These are phyloP conservation scores for Leccinum variicolor DNA, from an alignment of 768 basidiomycete species.

Conservation along the genomic window DNA sequence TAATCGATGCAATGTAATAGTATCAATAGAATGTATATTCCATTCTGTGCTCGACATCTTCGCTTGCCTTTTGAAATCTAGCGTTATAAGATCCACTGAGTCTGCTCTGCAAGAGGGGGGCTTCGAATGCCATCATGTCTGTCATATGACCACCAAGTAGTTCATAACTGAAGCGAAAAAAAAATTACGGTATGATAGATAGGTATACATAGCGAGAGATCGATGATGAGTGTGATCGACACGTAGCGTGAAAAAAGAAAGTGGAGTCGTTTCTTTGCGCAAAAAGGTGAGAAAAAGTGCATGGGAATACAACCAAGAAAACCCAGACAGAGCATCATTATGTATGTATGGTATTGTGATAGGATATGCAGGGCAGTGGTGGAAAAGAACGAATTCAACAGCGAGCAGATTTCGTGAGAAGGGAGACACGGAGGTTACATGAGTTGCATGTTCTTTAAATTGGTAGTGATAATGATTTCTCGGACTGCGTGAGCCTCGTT, in stretches of 20 bases:
- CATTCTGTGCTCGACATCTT: not conserved
- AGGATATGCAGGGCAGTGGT: conserved; percentile 12
- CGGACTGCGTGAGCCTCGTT: conserved; percentile 42
- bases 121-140: not conserved
- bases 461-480: conserved; percentile 66
- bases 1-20: conserved; percentile 79
- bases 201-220: conserved; percentile 20
- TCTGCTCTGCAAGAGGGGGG: not conserved
- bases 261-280: conserved; percentile 9
- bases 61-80: not conserved
- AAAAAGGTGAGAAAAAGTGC: not conserved
- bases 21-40: conserved; percentile 16
- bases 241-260: conserved; percentile 10
- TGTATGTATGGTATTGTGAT: conserved; percentile 3
- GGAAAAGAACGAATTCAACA: conserved; percentile 7
- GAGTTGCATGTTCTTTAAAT: conserved; percentile 53
- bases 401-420: conserved; percentile 1
- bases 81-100: not conserved
- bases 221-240: not conserved
- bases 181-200: conserved; percentile 19
- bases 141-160: not conserved
- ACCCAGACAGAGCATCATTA: conserved; percentile 4
- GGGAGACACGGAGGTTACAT: conserved; percentile 21
- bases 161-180: not conserved
- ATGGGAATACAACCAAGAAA: conserved; percentile 16